Evolutionary conservation across 306 rosid genomes (phyloP), one percentile per base, ranked within the genome.

Genomic region (Alnus glutinosa): DNA sequence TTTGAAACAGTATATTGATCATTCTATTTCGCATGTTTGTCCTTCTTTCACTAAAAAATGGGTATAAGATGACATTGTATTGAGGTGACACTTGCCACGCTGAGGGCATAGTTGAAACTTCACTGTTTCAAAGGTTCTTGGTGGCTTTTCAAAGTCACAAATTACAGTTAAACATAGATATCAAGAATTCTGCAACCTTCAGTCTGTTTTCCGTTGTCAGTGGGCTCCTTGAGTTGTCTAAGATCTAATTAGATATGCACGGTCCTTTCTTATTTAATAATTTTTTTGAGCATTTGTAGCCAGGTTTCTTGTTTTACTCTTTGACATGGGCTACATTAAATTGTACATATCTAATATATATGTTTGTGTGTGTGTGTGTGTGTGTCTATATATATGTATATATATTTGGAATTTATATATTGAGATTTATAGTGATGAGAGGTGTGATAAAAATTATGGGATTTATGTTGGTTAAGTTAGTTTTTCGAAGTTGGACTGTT

Each of bases 401-500:
- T 42, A 42, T 42, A 42, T 42, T 42, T 1, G 7, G 46, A 42
- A 42, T 42, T 42, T 42, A 42, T 42, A 42, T 42, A 5, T 42
- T 42, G 46, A 42, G 46, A 42, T 23, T 19, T 23, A 58, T 23
- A 58, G 12, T 23, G 64, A 58, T 58, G 15, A 23, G 2, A 23
- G 23, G 12, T 23, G 64, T 49, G 3, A 23, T 23, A 9, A 58
- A 58, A 58, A 49, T 8, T 19, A 1, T 23, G 9, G 55, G 70
- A n/a, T 64, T 47, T 71, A 4, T 42, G 36, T 23, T 57, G 67
- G 44, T 64, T 23, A 28, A 55, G 51, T 57, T 66, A 44, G 55
- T 77, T 80, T 12, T 79, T 13, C 34, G 18, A 71, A 55, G 55
- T 69, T 50, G 75, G 66, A 69, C 50, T 39, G 5, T 54, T 79